Conservation (phyloP, 1,284 basidiomycete genomes). For the Vanrija pseudolonga region DNA sequence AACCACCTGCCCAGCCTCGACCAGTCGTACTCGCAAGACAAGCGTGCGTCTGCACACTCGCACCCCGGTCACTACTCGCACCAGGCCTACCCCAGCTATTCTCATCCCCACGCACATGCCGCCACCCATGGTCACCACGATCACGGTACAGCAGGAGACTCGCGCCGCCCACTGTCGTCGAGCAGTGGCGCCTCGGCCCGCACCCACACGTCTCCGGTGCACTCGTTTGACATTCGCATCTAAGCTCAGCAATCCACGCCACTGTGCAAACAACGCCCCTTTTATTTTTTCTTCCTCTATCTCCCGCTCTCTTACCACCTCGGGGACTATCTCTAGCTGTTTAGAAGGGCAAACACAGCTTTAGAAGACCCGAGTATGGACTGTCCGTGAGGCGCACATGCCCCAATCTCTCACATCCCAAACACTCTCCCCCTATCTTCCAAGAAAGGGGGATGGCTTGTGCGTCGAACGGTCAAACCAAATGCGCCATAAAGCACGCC, state of each 20-base stretch:
- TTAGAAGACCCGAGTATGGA: no score
- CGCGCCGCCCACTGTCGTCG: slow-evolving; percentile 7
- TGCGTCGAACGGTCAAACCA: no score
- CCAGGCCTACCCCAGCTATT: neutral
- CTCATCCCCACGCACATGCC: slow-evolving; percentile 4
- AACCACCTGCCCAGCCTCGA: neutral
- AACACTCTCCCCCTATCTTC: no score
- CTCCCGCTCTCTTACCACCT: no score
- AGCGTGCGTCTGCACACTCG: neutral
- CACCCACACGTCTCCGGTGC: slow-evolving; percentile 9
- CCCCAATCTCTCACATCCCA: no score
- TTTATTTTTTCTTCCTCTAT: no score
- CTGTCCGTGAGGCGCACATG: no score
- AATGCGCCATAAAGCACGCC: no score
- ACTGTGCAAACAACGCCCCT: no score
- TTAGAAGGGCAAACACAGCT: no score
- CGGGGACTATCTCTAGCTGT: no score
- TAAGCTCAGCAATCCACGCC: neutral
- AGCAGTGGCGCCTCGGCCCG: slow-evolving; percentile 3
- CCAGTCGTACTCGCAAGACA: neutral
- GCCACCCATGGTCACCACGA: neutral
- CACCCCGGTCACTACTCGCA: neutral
- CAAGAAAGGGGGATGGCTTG: no score
- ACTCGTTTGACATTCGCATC: slow-evolving; percentile 10
- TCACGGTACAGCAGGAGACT: neutral